Base-by-base conservation (phyloP, 1,284 basidiomycete species). In the Rhodotorula sp. region DNA sequence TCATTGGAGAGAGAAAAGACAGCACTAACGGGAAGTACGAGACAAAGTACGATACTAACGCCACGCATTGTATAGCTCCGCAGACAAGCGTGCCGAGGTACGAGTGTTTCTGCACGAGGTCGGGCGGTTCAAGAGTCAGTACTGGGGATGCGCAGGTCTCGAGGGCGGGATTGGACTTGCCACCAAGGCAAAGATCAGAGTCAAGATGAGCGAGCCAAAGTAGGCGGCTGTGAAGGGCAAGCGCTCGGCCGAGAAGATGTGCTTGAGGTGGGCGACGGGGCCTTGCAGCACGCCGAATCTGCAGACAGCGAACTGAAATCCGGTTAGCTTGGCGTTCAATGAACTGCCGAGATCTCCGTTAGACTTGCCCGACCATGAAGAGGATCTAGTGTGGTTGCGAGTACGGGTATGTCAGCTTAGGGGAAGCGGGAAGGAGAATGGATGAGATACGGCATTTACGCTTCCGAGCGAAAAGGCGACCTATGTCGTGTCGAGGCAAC, bases 191-290 rank as follows among this genome's bases (percentile, higher is more conserved):
- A 95, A 95, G 80, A 92, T 95, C 20, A 96, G 84, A 1, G 94
- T 96, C 10, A 93, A 83, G 8, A 83, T 89, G 6, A 96, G 83
- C 71, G 90, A 92, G 37, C 83, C 83, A 75, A 97, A 86, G 82
- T 97, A 97, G 6, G 91, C 85, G 48, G 85, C 77, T 6, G 93
- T 91, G 82, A 97, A 96, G 0, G 93, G 93, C 4, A 96, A 84
- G 46, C 94, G 87, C 78, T 95, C 92, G 79, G 85, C 85, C 4
- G 91, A 90, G 60, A 91, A 77, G 72, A 97, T 85, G 79, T 97
- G 94, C 81, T 93, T 94, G 76, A 93, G 69, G 81, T 97, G 94
- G 76, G 77, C 66, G 26, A 76, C 6, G 3, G 79, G 79, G 6
- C 79, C 79, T 54, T 75, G 72, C 0, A 79, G 70, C 56, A 79